phyloP scores from a whole-genome alignment of 2,329 filamentous ascomycete genomes.

The Aspergillus arachidicola region DNA sequence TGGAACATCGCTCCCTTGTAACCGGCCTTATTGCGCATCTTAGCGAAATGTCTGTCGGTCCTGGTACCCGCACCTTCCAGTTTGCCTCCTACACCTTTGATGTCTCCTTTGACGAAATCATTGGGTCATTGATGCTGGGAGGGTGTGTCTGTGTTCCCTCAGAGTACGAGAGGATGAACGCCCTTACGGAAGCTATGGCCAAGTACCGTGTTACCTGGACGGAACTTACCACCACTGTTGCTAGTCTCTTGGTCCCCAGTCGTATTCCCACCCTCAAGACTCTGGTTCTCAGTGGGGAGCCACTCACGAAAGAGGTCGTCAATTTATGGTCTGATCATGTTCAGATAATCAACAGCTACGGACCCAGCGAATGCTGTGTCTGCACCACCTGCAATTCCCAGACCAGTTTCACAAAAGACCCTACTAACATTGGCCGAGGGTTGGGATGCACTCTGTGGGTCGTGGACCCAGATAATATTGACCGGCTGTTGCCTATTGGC shows the following conservation, averaged over 20 bases:
- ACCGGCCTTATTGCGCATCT: background rate
- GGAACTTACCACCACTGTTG: background rate
- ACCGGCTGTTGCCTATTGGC: slow-evolving; percentile 7
- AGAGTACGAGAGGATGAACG: slow-evolving; percentile 1
- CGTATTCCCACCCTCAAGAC: background rate
- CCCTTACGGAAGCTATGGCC: background rate
- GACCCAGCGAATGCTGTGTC: slow-evolving; percentile 7
- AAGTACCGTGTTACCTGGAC: background rate
- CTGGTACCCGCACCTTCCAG: slow-evolving; percentile 4
- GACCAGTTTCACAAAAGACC: background rate
- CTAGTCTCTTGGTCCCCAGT: background rate
- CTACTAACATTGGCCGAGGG: slow-evolving; percentile 6
- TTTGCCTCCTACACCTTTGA: slow-evolving; percentile 3
- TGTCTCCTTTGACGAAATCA: background rate
- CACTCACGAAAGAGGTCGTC: background rate
- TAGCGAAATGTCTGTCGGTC: background rate
- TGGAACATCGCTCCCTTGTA: slow-evolving; percentile 1
- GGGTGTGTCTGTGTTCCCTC: slow-evolving; percentile 6
- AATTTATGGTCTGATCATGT: background rate
- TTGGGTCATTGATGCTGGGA: slow-evolving; percentile 1
- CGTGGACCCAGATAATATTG: slow-evolving; percentile 1
- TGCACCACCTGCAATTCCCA: background rate
- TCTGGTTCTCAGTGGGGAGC: slow-evolving; percentile 4
- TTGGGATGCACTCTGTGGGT: slow-evolving; percentile 9
- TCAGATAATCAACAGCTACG: slow-evolving; percentile 4